Evolutionary conservation across 106 monocot genomes (phyloP), one percentile per base, ranked within the genome.

Genomic region (Amphibolis antarctica): DNA sequence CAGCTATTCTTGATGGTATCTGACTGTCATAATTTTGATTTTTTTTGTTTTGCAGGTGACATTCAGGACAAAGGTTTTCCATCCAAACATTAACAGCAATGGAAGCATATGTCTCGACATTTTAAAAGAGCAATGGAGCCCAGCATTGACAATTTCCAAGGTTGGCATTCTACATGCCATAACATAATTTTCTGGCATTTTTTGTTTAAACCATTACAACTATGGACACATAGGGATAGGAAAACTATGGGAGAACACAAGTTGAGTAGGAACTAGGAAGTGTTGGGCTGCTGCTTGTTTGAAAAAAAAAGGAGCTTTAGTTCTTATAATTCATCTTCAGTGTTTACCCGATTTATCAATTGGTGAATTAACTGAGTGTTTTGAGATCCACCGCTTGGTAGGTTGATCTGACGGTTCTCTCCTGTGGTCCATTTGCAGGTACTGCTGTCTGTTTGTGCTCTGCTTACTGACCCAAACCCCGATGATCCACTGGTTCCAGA

Each of bases 51-150:
- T 71, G 30, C 63, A 64, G 68, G 78, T 77, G 28, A 62, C 71
- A 46, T 77, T 77, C 42, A 65, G 55, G 24, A 77, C 67, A 23
- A 67, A 67, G 67, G 71, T 71, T 5, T 71, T 72, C 54, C 77
- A 72, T 63, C 66, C 66, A 42, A 77, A 71, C 25, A 71, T 77
- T 46, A 71, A 72, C 62, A 71, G 71, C 44, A 72, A 60, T 19
- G 76, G 76, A 55, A 76, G 76, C 57, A 76, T 76, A 30, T 76
- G 76, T 28, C 69, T 76, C 21, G 76, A 76, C 46, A 76, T 76
- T 23, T 65, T 76, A 44, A 76, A 76, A 63, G 76, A 76, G 64
- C 69, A 76, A 17, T 76, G 76, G 76, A 76, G 76, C 58, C 76
- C 76, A 29, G 69, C 76, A 31, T 42, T 76, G 21, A 76, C 76